Percentiles rank a stretch among this genome's conserved stretches.
phyloP scores from a whole-genome alignment of 2,329 filamentous ascomycete genomes.

The Aspergillus unguis region DNA sequence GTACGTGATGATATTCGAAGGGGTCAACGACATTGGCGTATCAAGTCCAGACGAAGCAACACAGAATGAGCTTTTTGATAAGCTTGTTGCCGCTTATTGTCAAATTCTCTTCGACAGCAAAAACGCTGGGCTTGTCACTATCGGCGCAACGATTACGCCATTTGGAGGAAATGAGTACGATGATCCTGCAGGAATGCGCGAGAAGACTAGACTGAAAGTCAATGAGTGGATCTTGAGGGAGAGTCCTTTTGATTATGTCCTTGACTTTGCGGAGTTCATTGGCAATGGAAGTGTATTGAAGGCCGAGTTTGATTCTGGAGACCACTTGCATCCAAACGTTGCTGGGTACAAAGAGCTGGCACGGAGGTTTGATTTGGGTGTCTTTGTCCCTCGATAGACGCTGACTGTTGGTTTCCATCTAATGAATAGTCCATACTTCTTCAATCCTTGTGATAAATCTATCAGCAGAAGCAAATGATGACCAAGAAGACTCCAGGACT shows the following conservation, averaged over 20 bases:
- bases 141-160: conserved; percentile 65
- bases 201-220: conserved; percentile 55
- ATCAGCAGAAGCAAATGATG: too few relatives aligned
- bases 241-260: conserved; percentile 56
- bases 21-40: conserved; percentile 66
- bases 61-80: conserved; percentile 49
- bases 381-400: conserved; percentile 21
- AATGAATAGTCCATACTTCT: too few relatives aligned
- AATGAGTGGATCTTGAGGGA: conserved; percentile 60
- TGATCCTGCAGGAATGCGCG: conserved; percentile 45
- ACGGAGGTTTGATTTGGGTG: conserved; percentile 50
- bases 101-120: conserved; percentile 58
- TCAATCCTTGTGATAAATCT: too few relatives aligned
- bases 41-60: conserved; percentile 43
- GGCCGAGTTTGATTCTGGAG: conserved; percentile 56
- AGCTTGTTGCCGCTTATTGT: conserved; percentile 56
- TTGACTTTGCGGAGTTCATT: conserved; percentile 61
- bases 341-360: conserved; percentile 60
- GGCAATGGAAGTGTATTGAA: conserved; percentile 52
- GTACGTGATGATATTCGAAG: conserved; percentile 65
- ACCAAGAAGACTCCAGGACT: too few relatives aligned
- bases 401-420: too few relatives aligned
- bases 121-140: conserved; percentile 53
- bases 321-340: conserved; percentile 63
- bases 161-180: conserved; percentile 58